A percentile compares a stretch with the other conserved stretches of the same genome.
Conservation (phyloP, 2,329 filamentous ascomycete genomes). For the Paraphaeosphaeria sporulosa region DNA sequence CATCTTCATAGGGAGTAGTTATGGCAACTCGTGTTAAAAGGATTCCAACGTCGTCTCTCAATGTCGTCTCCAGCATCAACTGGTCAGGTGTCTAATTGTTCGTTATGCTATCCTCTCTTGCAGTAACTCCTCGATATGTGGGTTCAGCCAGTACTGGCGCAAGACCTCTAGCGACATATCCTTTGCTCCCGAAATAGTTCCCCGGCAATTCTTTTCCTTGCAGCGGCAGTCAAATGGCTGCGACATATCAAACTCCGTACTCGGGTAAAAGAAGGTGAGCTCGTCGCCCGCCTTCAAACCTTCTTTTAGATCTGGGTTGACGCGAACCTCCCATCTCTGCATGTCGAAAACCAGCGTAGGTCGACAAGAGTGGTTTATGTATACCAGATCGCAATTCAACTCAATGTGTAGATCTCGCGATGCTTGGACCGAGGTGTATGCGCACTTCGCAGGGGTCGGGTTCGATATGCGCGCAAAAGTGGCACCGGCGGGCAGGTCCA, state of each 20-base stretch:
- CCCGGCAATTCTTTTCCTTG: constrained; percentile 63
- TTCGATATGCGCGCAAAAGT: constrained; percentile 59
- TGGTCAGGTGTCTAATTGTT: neutral
- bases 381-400: constrained; percentile 64
- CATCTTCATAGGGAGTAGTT: too few species aligned
- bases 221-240: constrained; percentile 75
- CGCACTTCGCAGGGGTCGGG: constrained; percentile 54
- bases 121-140: constrained; percentile 43
- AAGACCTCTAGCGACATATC: constrained; percentile 65
- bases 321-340: constrained; percentile 60
- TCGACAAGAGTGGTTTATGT: constrained; percentile 64
- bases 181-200: constrained; percentile 68
- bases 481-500: constrained; percentile 59
- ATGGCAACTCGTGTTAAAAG: too few species aligned
- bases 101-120: constrained; percentile 26
- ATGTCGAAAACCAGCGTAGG: constrained; percentile 64
- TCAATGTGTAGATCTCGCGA: constrained; percentile 60
- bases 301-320: constrained; percentile 51
- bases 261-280: constrained; percentile 74
- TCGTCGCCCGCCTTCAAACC: constrained; percentile 50
- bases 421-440: constrained; percentile 63
- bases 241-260: constrained; percentile 77
- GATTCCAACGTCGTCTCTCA: too few species aligned
- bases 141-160: constrained; percentile 58
- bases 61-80: too few species aligned